Percentiles rank a stretch among this genome's conserved stretches.
Conservation (phyloP, 352 stramenopile species). For the Globisporangium cystogenes region DNA sequence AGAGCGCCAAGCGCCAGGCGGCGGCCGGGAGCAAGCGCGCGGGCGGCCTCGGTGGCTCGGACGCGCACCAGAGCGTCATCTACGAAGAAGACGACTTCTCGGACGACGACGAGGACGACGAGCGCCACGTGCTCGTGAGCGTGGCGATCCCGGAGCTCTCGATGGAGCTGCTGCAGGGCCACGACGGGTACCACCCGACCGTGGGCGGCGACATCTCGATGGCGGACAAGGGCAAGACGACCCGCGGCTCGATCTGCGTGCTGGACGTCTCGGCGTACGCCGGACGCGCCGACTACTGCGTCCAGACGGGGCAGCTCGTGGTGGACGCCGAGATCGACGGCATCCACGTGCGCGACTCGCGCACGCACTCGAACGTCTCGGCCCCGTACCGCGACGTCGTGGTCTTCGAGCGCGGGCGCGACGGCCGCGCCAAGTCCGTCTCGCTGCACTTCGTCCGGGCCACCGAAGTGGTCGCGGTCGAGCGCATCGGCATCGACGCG, state of each 20-base stretch:
- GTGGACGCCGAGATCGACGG: conserved; percentile 46
- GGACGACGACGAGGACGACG: conserved; percentile 29
- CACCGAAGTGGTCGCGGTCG: conserved; percentile 33
- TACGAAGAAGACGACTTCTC: conserved; percentile 20
- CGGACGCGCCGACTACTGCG: conserved; percentile 43
- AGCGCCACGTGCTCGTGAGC: conserved; percentile 53
- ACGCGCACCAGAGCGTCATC: conserved; percentile 14
- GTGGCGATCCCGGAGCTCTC: conserved; percentile 65
- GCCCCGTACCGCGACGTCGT: conserved; percentile 65
- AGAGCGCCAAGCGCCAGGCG: no score
- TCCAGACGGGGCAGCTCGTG: conserved; percentile 37
- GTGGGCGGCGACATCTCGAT: conserved; percentile 72
- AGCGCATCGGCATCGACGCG: conserved; percentile 35
- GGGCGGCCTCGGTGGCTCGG: conserved; percentile 4
- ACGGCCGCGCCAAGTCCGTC: conserved; percentile 43
- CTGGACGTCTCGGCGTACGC: conserved; percentile 46
- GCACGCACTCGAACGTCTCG: conserved; percentile 47
- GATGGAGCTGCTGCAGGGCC: conserved; percentile 72
- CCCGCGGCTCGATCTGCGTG: conserved; percentile 68
- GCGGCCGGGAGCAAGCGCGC: background rate
- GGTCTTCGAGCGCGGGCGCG: conserved; percentile 47
- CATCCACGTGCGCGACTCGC: conserved; percentile 67
- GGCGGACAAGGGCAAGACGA: conserved; percentile 53
- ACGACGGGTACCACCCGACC: conserved; percentile 75
- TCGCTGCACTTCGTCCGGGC: conserved; percentile 52